Evolutionary conservation across 768 basidiomycete genomes (phyloP).

Genomic region (Antrodiella citrinella): DNA sequence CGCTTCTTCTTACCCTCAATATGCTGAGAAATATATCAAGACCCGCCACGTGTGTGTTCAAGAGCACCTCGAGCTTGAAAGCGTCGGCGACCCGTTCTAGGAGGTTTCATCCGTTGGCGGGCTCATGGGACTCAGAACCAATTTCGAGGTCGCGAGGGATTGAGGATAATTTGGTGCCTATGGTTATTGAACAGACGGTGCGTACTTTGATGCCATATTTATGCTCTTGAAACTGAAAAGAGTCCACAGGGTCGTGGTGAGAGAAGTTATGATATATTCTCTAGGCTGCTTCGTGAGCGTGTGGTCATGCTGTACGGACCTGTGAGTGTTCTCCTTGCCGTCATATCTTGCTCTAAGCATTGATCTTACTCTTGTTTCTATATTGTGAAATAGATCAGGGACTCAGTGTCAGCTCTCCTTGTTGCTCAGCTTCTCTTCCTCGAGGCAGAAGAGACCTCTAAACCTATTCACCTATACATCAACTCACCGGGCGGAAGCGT

Average conservation of each 20-base stretch:
- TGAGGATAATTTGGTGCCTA: constrained; percentile 69
- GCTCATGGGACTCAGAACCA: constrained; percentile 26
- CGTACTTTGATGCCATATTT: constrained; percentile 12
- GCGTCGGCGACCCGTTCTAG: constrained; percentile 18
- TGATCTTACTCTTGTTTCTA: neutral
- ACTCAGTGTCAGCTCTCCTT: constrained; percentile 79
- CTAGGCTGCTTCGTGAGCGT: constrained; percentile 82
- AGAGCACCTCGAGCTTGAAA: neutral
- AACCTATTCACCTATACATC: constrained; percentile 95
- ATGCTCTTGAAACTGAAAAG: constrained; percentile 4
- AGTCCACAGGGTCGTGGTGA: constrained; percentile 66
- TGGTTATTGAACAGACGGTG: constrained; percentile 91
- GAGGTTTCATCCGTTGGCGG: constrained; percentile 47
- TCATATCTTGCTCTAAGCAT: neutral
- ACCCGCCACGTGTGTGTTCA: neutral
- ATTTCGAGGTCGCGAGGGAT: constrained; percentile 20
- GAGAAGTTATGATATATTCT: constrained; percentile 93
- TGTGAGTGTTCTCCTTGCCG: constrained; percentile 35
- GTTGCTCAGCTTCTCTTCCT: constrained; percentile 93
- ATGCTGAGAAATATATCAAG: neutral
- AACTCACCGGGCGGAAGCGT: constrained; percentile 96
- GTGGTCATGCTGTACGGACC: constrained; percentile 95
- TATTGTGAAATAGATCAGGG: constrained; percentile 58
- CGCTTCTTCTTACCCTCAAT: neutral
- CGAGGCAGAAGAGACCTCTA: constrained; percentile 90